phyloP scores from a whole-genome alignment of 2,329 filamentous ascomycete species.

The Fusarium sp. region DNA sequence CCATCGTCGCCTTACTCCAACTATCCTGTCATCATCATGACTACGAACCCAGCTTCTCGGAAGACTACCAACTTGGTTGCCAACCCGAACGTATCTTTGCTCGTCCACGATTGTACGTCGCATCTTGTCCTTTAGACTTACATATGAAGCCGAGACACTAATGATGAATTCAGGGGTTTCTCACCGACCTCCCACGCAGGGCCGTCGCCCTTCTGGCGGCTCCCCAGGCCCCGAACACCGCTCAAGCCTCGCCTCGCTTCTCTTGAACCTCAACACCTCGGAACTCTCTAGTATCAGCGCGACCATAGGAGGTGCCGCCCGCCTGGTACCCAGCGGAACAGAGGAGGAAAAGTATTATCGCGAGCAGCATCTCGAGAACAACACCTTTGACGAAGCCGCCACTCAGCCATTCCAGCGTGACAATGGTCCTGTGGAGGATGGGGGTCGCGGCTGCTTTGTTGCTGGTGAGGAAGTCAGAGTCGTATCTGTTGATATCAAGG shows the following conservation, averaged over 20 bases:
- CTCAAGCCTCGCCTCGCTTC: constrained; percentile 84
- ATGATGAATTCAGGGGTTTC: constrained; percentile 76
- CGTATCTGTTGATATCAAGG: constrained; percentile 86
- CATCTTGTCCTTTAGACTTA: neutral
- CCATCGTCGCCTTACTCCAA: constrained; percentile 79
- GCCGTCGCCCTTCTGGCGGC: constrained; percentile 70
- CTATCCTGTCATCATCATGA: constrained; percentile 94
- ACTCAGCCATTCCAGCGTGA: constrained; percentile 52
- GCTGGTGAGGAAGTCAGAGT: constrained; percentile 88
- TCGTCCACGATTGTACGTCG: constrained; percentile 89
- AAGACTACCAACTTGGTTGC: constrained; percentile 86
- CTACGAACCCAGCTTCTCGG: constrained; percentile 83
- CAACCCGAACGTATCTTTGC: constrained; percentile 90
- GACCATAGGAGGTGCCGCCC: constrained; percentile 91
- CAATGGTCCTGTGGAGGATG: constrained; percentile 62
- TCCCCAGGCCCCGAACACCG: constrained; percentile 75
- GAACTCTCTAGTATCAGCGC: constrained; percentile 90
- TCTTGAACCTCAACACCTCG: constrained; percentile 92
- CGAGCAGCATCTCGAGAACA: constrained; percentile 88
- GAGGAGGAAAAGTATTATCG: constrained; percentile 90
- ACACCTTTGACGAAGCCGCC: constrained; percentile 80
- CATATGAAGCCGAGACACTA: neutral
- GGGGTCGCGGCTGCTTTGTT: constrained; percentile 76
- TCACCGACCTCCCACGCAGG: constrained; percentile 85
- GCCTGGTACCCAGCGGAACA: constrained; percentile 78